Evolutionary conservation across 2,329 filamentous ascomycete species (phyloP).

Genomic region (Colletotrichum karsti): DNA sequence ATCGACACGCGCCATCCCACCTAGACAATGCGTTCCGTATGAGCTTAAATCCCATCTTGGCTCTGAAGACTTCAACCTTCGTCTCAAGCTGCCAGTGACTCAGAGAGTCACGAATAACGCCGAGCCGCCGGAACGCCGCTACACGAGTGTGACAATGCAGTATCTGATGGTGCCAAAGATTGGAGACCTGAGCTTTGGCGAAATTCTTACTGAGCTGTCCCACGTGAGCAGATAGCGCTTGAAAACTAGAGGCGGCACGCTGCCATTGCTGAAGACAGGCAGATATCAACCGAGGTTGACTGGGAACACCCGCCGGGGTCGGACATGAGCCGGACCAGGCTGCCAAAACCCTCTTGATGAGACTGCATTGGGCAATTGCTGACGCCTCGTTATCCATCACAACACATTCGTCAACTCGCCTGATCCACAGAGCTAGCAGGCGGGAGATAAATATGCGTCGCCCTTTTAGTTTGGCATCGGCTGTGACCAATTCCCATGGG

Average conservation of each 20-base stretch:
- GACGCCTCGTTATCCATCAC: not conserved
- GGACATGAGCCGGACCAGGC: conserved; percentile 2
- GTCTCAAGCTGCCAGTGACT: conserved; percentile 12
- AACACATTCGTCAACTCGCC: not conserved
- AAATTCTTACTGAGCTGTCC: not conserved
- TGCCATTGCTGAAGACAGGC: conserved; percentile 8
- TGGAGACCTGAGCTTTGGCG: not conserved
- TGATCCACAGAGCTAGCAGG: conserved; percentile 9
- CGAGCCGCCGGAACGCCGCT: not conserved
- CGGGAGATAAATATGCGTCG: conserved; percentile 10
- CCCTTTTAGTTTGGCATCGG: conserved; percentile 8
- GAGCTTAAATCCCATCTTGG: conserved; percentile 8
- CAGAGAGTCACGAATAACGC: not conserved
- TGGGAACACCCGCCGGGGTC: not conserved
- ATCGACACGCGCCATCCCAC: conserved; percentile 13
- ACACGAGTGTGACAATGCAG: not conserved
- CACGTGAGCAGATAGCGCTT: not conserved
- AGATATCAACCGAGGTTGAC: not conserved
- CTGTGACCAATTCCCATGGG: conserved; percentile 31
- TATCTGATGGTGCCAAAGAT: not conserved
- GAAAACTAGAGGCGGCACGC: not conserved
- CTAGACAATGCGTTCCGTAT: not conserved
- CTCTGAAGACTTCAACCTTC: conserved; percentile 2
- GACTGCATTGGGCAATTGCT: not conserved
- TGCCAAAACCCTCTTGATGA: not conserved